Evolutionary conservation across 192 early-diverging fungal species (phyloP).

Genomic region (Paraglomus occultum): DNA sequence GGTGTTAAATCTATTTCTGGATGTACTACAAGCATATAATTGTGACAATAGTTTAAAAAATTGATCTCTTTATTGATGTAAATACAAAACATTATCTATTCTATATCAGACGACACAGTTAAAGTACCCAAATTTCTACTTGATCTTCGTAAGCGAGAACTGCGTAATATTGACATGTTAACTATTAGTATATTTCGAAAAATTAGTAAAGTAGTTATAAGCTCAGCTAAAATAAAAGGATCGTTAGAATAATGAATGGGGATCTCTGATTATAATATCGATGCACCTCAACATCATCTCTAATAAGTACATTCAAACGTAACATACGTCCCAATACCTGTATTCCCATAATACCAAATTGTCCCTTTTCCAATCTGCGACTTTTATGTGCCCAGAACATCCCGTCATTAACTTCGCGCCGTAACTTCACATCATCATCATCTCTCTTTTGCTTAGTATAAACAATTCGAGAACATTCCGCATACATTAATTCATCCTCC

Average conservation of each 20-base stretch:
- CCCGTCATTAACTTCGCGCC: not conserved
- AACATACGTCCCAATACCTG: not conserved
- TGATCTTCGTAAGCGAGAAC: not conserved
- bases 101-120: not conserved
- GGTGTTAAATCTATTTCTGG: no score
- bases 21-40: no score
- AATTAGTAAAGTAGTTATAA: conserved; percentile 9
- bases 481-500: conserved; percentile 7
- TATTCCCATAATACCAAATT: conserved; percentile 11
- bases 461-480: conserved; percentile 1
- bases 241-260: conserved; percentile 8
- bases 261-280: conserved; percentile 3
- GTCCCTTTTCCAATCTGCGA: no score
- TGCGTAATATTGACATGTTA: conserved; percentile 11
- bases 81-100: no score
- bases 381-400: not conserved
- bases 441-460: not conserved
- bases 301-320: conserved; percentile 8
- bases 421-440: not conserved
- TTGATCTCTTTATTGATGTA: no score
- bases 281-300: conserved; percentile 1
- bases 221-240: conserved; percentile 1
- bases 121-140: conserved; percentile 18
- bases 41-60: no score
- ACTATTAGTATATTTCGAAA: no score